A percentile compares a stretch with the other conserved stretches of the same genome.
These are phyloP conservation scores for Knufia petricola DNA, from an alignment of 2,329 filamentous ascomycete genomes.

Conservation along the genomic window DNA sequence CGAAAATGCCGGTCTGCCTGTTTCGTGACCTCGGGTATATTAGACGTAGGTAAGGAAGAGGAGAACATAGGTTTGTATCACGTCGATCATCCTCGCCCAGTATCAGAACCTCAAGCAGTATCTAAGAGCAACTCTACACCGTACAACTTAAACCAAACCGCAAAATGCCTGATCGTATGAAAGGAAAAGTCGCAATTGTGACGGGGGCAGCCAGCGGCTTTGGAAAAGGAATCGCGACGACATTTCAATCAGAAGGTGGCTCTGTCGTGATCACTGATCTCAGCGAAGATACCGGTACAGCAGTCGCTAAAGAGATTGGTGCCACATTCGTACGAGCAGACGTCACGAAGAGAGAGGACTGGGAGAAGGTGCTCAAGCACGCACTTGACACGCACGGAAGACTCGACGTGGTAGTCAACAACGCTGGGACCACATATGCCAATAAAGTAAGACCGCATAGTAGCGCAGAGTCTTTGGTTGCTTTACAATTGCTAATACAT, in stretches of 20 bases:
- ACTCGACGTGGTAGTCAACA: slow-evolving; percentile 44
- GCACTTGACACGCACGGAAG: slow-evolving; percentile 35
- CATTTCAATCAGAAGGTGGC: slow-evolving; percentile 30
- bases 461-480: not conserved
- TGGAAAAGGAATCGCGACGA: slow-evolving; percentile 31
- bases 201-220: slow-evolving; percentile 37
- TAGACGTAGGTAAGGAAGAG: not conserved
- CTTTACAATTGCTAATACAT: not conserved
- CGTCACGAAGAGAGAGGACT: slow-evolving; percentile 18
- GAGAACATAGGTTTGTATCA: not conserved
- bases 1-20: not conserved
- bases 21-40: slow-evolving; percentile 8
- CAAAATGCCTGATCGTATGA: slow-evolving; percentile 20
- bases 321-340: slow-evolving; percentile 15
- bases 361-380: slow-evolving; percentile 30
- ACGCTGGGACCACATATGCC: slow-evolving; percentile 41
- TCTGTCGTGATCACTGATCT: slow-evolving; percentile 29
- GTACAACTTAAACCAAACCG: not conserved
- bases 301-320: slow-evolving; percentile 16
- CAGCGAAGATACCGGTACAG: slow-evolving; percentile 13
- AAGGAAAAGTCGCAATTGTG: slow-evolving; percentile 34
- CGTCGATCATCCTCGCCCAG: not conserved
- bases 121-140: not conserved
- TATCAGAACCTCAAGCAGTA: not conserved
- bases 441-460: slow-evolving; percentile 26